Evolutionary conservation across 345 rosid genomes (phyloP).

Genomic region (Physaria fendleri): DNA sequence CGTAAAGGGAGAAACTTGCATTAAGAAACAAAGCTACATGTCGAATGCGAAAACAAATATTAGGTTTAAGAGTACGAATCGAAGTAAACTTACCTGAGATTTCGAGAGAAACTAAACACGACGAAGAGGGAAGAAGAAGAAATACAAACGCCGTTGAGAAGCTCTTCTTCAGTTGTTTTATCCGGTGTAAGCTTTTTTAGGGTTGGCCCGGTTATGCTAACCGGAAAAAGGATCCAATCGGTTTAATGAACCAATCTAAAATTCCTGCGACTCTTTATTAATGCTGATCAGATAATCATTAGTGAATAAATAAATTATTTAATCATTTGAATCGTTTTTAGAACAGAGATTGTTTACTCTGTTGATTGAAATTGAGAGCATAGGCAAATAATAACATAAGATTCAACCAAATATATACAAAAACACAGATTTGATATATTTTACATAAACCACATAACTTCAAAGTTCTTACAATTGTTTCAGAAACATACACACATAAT

Average conservation of each 20-base stretch:
- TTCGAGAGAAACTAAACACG: not conserved
- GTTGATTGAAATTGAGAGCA: not conserved
- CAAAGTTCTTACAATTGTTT: conserved; percentile 1
- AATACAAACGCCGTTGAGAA: not conserved
- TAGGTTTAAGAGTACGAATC: conserved; percentile 8
- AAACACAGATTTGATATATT: not conserved
- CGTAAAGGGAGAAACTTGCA: not conserved
- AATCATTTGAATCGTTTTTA: not conserved
- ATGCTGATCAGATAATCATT: no score
- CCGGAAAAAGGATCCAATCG: not conserved
- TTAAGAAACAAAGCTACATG: not conserved
- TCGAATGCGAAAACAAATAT: not conserved
- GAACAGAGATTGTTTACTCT: not conserved
- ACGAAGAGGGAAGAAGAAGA: not conserved
- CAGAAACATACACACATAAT: conserved; percentile 6
- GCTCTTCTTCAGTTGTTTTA: not conserved
- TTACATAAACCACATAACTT: conserved; percentile 7
- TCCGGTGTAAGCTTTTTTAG: conserved; percentile 21
- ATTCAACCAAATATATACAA: not conserved
- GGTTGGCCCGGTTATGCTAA: conserved; percentile 10
- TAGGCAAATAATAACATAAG: not conserved
- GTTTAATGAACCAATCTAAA: not conserved
- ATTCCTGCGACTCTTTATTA: not conserved
- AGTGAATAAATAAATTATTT: no score
- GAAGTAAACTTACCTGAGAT: conserved; percentile 6